These are phyloP conservation scores for Xerocomus potaroensis DNA, from an alignment of 768 basidiomycete species.

Conservation along the genomic window DNA sequence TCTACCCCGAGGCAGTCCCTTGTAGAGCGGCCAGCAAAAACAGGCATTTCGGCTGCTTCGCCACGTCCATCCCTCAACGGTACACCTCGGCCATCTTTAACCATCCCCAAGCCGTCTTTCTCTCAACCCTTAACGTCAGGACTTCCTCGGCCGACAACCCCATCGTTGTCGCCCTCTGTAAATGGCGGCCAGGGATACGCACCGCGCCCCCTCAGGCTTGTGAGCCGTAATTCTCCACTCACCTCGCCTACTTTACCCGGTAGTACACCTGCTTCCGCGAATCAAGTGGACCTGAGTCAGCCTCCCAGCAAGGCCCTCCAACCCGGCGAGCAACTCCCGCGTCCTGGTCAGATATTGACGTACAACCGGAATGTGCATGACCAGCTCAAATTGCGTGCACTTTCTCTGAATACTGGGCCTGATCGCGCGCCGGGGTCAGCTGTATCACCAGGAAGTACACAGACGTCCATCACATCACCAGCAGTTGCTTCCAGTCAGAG, in stretches of 20 bases:
- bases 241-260: constrained; percentile 1
- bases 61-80: constrained; percentile 18
- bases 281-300: constrained; percentile 12
- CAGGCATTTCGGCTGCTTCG: constrained; percentile 4
- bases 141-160: constrained; percentile 21
- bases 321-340: constrained; percentile 22
- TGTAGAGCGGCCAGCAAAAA: constrained; percentile 6
- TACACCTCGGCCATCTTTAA: constrained; percentile 23
- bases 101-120: constrained; percentile 25
- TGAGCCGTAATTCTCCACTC: constrained; percentile 15
- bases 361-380: constrained; percentile 35
- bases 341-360: constrained; percentile 23
- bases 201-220: constrained; percentile 26
- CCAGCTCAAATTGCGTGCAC: constrained; percentile 25
- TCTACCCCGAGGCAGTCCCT: constrained; percentile 12
- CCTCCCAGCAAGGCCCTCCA: constrained; percentile 9
- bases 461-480: constrained; percentile 16
- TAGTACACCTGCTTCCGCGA: not conserved
- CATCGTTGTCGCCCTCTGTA: constrained; percentile 3
- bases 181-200: constrained; percentile 13
- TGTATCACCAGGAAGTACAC: constrained; percentile 19
- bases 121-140: constrained; percentile 11
- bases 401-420: constrained; percentile 10
- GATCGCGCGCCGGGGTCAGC: constrained; percentile 4
- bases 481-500: constrained; percentile 2